Evolutionary conservation across 2,329 filamentous ascomycete species (phyloP).

Genomic region (Tolypocladium endophyticum): DNA sequence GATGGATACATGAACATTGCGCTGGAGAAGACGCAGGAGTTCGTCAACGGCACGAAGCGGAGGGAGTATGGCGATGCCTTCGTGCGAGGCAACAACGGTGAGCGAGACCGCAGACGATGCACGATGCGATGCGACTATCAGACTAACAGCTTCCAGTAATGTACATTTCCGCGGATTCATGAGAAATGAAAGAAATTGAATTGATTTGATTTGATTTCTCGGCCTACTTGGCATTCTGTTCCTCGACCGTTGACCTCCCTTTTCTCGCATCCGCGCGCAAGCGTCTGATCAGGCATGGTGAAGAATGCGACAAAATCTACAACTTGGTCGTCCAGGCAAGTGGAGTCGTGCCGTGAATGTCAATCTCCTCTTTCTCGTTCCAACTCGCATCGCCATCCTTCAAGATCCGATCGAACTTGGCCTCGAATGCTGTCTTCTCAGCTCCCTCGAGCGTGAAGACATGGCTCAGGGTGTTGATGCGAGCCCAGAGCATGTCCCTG

Average conservation of each 20-base stretch:
- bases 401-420: conserved; percentile 43
- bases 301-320: conserved; percentile 10
- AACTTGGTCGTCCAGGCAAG: conserved; percentile 49
- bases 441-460: conserved; percentile 48
- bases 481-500: conserved; percentile 51
- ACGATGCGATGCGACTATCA: background rate
- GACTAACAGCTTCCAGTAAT: conserved; percentile 38
- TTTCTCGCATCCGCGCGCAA: background rate
- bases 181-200: conserved; percentile 5
- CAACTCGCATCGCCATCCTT: conserved; percentile 39
- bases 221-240: background rate
- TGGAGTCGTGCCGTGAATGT: conserved; percentile 53
- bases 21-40: conserved; percentile 89
- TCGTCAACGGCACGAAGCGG: conserved; percentile 72
- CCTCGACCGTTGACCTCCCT: background rate
- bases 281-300: background rate
- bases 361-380: conserved; percentile 52
- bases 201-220: background rate
- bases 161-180: conserved; percentile 58
- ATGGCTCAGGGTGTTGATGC: conserved; percentile 58
- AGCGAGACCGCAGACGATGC: conserved; percentile 9
- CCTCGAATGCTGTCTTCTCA: conserved; percentile 35
- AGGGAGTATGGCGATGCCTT: conserved; percentile 90
- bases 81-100: conserved; percentile 91
- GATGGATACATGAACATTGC: conserved; percentile 99